Evolutionary conservation across 2,329 filamentous ascomycete genomes (phyloP).

Genomic region (Sporothrix brunneoviolacea): DNA sequence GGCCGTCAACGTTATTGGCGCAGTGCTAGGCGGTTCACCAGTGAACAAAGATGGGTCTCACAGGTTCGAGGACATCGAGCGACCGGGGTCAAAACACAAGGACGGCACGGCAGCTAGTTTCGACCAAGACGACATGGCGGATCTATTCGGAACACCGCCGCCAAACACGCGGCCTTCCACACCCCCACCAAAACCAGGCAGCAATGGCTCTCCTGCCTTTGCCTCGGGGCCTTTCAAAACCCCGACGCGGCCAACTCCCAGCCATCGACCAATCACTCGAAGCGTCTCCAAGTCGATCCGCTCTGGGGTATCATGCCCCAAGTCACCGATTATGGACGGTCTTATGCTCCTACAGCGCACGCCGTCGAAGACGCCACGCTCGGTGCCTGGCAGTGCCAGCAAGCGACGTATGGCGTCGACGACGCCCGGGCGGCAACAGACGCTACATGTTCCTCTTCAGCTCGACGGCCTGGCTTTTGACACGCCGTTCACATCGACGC

Average conservation of each 20-base stretch:
- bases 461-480: constrained; percentile 32
- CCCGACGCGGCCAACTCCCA: constrained; percentile 55
- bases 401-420: constrained; percentile 32
- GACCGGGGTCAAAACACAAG: constrained; percentile 31
- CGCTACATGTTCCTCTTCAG: no score
- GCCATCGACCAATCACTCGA: constrained; percentile 53
- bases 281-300: constrained; percentile 53
- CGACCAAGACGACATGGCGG: constrained; percentile 33
- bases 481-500: constrained; percentile 56
- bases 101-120: constrained; percentile 30
- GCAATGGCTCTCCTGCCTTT: constrained; percentile 23
- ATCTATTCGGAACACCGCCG: constrained; percentile 59
- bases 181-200: constrained; percentile 38
- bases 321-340: constrained; percentile 36
- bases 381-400: constrained; percentile 27
- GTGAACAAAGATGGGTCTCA: constrained; percentile 29
- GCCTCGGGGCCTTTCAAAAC: constrained; percentile 50
- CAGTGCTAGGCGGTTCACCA: constrained; percentile 10
- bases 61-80: constrained; percentile 2
- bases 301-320: constrained; percentile 35
- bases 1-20: constrained; percentile 41
- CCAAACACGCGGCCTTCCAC: constrained; percentile 38
- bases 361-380: constrained; percentile 37
- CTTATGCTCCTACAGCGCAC: constrained; percentile 37
- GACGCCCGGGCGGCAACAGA: constrained; percentile 8